phyloP scores from a whole-genome alignment of 2,329 filamentous ascomycete species.

The Alternaria sp. region DNA sequence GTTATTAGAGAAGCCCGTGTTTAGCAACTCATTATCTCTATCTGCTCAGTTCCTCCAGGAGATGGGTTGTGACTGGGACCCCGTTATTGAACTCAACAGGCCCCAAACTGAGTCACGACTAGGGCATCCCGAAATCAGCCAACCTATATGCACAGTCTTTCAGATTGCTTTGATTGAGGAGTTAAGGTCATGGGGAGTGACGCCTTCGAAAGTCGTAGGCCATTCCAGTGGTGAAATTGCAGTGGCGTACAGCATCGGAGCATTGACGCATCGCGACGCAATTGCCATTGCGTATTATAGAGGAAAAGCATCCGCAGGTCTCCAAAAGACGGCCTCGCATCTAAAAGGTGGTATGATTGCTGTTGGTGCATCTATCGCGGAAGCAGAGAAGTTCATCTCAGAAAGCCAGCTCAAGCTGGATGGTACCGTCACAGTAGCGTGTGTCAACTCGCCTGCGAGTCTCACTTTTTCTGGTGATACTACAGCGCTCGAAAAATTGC shows the following conservation, averaged over 20 bases:
- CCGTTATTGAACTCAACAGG: slow-evolving; percentile 5
- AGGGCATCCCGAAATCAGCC: slow-evolving; percentile 22
- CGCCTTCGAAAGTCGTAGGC: slow-evolving; percentile 27
- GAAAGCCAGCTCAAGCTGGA: too few relatives aligned
- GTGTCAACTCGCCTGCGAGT: slow-evolving; percentile 49
- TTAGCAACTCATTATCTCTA: not conserved
- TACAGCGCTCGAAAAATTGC: slow-evolving; percentile 46
- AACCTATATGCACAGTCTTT: slow-evolving; percentile 24
- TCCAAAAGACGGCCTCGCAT: not conserved
- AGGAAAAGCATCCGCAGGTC: slow-evolving; percentile 12
- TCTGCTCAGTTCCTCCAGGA: not conserved
- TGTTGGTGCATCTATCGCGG: not conserved
- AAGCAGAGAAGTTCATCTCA: not conserved
- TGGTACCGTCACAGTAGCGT: not conserved
- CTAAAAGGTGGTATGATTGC: not conserved
- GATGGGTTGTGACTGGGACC: not conserved
- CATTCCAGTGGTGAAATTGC: slow-evolving; percentile 46
- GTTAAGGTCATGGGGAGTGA: slow-evolving; percentile 18
- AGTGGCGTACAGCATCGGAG: slow-evolving; percentile 35
- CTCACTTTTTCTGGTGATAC: slow-evolving; percentile 17
- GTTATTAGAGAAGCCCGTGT: slow-evolving; percentile 7
- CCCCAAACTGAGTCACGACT: slow-evolving; percentile 3
- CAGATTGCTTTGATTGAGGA: slow-evolving; percentile 32
- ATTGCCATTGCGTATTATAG: slow-evolving; percentile 17
- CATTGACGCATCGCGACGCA: slow-evolving; percentile 10